A percentile compares a stretch with the other conserved stretches of the same genome.
These are phyloP conservation scores for Tetrapisispora phaffii DNA, from an alignment of 805 yeast genomes.

Conservation along the genomic window DNA sequence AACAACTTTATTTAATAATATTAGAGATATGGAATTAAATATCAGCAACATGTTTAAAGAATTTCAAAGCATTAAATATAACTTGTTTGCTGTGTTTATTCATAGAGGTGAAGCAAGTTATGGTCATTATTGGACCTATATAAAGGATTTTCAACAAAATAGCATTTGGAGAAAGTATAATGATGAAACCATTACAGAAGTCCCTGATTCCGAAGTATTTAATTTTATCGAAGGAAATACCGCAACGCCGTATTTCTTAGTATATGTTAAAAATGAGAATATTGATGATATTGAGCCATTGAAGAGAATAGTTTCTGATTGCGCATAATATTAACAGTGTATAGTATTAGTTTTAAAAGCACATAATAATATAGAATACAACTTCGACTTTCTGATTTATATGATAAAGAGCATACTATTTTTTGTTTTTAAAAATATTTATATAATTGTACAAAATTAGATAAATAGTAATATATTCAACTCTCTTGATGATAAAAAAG, in stretches of 20 bases:
- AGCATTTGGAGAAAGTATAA: slow-evolving; percentile 76
- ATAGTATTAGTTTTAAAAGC: too few species aligned
- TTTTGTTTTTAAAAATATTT: too few species aligned
- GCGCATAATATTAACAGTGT: not conserved
- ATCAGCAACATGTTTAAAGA: slow-evolving; percentile 53
- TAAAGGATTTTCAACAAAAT: slow-evolving; percentile 58
- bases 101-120: slow-evolving; percentile 94
- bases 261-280: slow-evolving; percentile 62
- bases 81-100: slow-evolving; percentile 83
- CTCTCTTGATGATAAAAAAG: too few species aligned
- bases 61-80: slow-evolving; percentile 59
- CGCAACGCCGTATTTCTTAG: slow-evolving; percentile 91
- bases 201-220: slow-evolving; percentile 51
- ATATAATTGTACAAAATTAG: too few species aligned
- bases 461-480: too few species aligned
- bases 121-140: slow-evolving; percentile 96
- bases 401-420: too few species aligned
- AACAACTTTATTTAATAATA: slow-evolving; percentile 32
- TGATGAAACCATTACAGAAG: slow-evolving; percentile 90
- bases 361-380: too few species aligned
- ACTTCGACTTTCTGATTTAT: too few species aligned
- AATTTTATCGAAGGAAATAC: slow-evolving; percentile 59
- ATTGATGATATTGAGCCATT: slow-evolving; percentile 53
- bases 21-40: slow-evolving; percentile 36
- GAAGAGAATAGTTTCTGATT: slow-evolving; percentile 32